Evolutionary conservation across 352 stramenopile genomes (phyloP), one percentile per base, ranked within the genome.

Genomic region (Aphanomyces cochlioides): DNA sequence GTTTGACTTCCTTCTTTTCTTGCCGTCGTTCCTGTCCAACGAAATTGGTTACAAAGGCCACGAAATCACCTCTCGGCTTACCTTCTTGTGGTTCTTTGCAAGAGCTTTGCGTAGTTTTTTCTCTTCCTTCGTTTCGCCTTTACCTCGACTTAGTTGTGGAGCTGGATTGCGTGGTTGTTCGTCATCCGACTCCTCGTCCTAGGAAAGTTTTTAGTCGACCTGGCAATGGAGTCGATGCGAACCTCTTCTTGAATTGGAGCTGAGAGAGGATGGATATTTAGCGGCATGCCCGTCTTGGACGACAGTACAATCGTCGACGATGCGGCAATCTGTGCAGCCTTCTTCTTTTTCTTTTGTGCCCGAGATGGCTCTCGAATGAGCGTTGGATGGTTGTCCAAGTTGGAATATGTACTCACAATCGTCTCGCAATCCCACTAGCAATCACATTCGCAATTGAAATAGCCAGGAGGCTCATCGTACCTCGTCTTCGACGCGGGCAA

Each of bases 321-420:
- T 71, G 1, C 74, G 7, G 50, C 48, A n/a, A 67, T 79, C 40
- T 79, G 74, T 13, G 72, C 74, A n/a, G 72, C 65, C 17, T 39
- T 77, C 73, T 79, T 83, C 70, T 95, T 96, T 67, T 89, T 93
- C 70, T 95, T 96, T 67, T 89, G 90, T 56, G 80, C 80, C 48
- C 85, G 85, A 1, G 40, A 45, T 21, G 40, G 61, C 63, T 95
- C 85, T 47, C 81, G 80, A 66, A 99, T 87, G 7, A 98, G 73
- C 7, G 89, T 97, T 34, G 97, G 97, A 78, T 99, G 97, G 83
- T 99, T 99, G 78, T 99, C 96, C 73, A 98, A 67, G 74, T 97
- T 99, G 39, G 93, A 98, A 82, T 99, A 99, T 47, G 96, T 99
- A 67, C 94, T 98, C 63, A 99, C 82, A 64, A 99, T 98, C 53